Percentiles rank a stretch among this genome's conserved stretches.
Conservation (phyloP, 2,329 filamentous ascomycete genomes). For the Pezicula carpinea region DNA sequence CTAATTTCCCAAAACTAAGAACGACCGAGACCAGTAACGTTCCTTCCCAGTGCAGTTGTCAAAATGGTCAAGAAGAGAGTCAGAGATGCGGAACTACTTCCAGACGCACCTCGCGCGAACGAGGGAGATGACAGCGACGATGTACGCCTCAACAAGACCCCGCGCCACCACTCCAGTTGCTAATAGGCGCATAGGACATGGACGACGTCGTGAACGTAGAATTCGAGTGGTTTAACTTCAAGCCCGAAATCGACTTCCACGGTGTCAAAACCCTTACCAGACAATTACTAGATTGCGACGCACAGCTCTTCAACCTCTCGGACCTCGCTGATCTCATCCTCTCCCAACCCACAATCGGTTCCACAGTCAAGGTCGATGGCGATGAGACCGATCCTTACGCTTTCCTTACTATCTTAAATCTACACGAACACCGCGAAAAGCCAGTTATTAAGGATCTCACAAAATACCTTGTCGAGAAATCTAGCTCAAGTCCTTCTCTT, state of each 20-base stretch:
- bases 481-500: constrained; percentile 47
- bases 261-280: constrained; percentile 85
- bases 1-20: too few species aligned
- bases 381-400: constrained; percentile 91
- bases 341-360: constrained; percentile 81
- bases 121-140: constrained; percentile 27
- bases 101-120: constrained; percentile 23
- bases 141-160: constrained; percentile 11
- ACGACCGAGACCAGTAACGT: too few species aligned
- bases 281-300: constrained; percentile 88
- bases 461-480: constrained; percentile 61
- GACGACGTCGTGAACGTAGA: constrained; percentile 84
- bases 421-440: constrained; percentile 73
- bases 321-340: constrained; percentile 81
- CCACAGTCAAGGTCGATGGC: constrained; percentile 95
- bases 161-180: constrained; percentile 3
- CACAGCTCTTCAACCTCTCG: constrained; percentile 80
- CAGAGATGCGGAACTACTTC: constrained; percentile 27
- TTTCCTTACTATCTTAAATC: constrained; percentile 82
- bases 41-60: background rate
- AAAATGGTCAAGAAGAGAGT: constrained; percentile 31
- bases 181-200: constrained; percentile 57
- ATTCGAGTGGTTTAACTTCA: constrained; percentile 98
- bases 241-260: constrained; percentile 86
- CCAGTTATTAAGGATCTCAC: constrained; percentile 66